Percentiles rank a stretch among this genome's conserved stretches.
These are phyloP conservation scores for Debaryomyces udenii DNA, from an alignment of 1,139 yeast species.

Conservation along the genomic window DNA sequence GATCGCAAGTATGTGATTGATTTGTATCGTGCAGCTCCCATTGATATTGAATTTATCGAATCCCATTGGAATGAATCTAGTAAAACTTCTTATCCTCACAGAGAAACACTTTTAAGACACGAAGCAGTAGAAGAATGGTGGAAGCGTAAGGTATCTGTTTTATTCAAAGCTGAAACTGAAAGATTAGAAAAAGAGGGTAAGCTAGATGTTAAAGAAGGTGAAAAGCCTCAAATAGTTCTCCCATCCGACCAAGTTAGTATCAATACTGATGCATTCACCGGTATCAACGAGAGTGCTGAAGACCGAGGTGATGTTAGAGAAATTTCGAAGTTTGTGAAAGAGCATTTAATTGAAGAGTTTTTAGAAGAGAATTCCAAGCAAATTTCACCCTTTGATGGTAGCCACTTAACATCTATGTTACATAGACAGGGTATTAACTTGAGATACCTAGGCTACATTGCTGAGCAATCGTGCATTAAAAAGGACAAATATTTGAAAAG, in stretches of 20 bases:
- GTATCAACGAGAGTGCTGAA: slow-evolving; percentile 43
- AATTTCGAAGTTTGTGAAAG: slow-evolving; percentile 64
- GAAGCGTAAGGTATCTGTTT: slow-evolving; percentile 64
- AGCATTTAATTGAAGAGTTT: slow-evolving; percentile 63
- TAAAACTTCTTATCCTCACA: slow-evolving; percentile 73
- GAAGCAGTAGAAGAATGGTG: slow-evolving; percentile 95
- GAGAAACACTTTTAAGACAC: slow-evolving; percentile 74
- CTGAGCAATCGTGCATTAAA: slow-evolving; percentile 26
- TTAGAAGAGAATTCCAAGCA: slow-evolving; percentile 57
- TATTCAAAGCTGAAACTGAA: slow-evolving; percentile 54
- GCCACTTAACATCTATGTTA: slow-evolving; percentile 65
- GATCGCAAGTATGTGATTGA: slow-evolving; percentile 85
- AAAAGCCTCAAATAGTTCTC: slow-evolving; percentile 55
- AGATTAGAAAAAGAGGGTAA: slow-evolving; percentile 50
- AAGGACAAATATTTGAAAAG: slow-evolving; percentile 28
- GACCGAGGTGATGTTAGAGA: slow-evolving; percentile 68
- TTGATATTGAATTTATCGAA: slow-evolving; percentile 78
- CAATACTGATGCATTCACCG: slow-evolving; percentile 79
- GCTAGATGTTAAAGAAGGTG: slow-evolving; percentile 33
- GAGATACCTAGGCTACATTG: slow-evolving; percentile 79
- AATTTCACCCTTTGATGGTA: slow-evolving; percentile 79
- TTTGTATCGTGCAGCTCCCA: slow-evolving; percentile 79
- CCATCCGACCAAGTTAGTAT: slow-evolving; percentile 61
- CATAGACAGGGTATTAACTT: slow-evolving; percentile 86
- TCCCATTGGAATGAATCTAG: slow-evolving; percentile 44